Base-by-base conservation (phyloP, 257 asterid species). In the Solanum chiquidenum region DNA sequence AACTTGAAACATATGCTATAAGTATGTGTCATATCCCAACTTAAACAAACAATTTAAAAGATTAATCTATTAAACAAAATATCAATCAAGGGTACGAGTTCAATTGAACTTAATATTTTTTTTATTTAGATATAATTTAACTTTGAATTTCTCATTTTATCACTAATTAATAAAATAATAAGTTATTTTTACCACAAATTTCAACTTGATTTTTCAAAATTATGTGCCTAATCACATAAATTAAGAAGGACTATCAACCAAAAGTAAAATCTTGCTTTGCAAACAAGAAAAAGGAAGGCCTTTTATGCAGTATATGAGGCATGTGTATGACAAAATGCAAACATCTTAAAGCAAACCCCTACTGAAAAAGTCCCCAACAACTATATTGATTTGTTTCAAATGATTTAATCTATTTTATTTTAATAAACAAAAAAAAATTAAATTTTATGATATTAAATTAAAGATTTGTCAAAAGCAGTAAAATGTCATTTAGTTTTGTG, bases 321-420 rank as follows among this genome's bases (percentile, higher is more conserved):
- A 83, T 87, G 88, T 88, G 92, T 86, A 71, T 76, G 60, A 40
- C 83, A 40, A 9, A 75, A 38, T 38, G 23, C 6, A 75, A 79
- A 77, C 87, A 84, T 71, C 83, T 66, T 77, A 55, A 76, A 76
- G 58, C 58, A 38, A 12, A 23, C 4, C 6, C 11, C 34, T 23
- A 29, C 34, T n/a, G 35, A 12, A 64, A 84, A 73, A 84, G 86
- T n/a, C 33, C 72, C 86, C 83, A 5, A 72, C 83, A 34, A 84
- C 84, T 12, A 37, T 9, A 8, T 46, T 29, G 6, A 69, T 73
- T 86, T 71, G 13, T 12, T 37, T 23, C 33, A 37, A 27, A 5
- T 37, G 20, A 20, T 20, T 20, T 20, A 18, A 55, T 18, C 9
- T 18, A 55, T 60, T 60, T 60, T 60, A 60, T 0, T 23, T 4